Evolutionary conservation across 331 rosid species (phyloP).

Genomic region (Malus hybrid): DNA sequence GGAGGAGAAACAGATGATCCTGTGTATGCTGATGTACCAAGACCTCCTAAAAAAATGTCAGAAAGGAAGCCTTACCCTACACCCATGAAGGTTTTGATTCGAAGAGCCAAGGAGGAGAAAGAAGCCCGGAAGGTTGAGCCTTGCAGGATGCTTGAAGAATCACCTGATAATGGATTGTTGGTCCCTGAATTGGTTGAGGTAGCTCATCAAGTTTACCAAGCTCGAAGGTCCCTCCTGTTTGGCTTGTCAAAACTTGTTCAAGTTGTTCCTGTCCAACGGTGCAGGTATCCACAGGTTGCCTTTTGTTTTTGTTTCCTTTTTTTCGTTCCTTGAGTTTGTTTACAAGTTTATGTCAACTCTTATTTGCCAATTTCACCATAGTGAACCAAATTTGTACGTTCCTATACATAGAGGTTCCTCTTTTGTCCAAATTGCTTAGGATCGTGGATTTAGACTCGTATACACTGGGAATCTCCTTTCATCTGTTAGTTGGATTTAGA

Average conservation of each 20-base stretch:
- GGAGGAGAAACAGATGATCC: slow-evolving; percentile 16
- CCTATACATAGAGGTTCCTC: not conserved
- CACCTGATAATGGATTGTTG: slow-evolving; percentile 74
- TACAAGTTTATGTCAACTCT: too few relatives aligned
- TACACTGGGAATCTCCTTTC: not conserved
- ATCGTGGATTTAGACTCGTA: not conserved
- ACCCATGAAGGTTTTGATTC: slow-evolving; percentile 71
- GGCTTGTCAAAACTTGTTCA: slow-evolving; percentile 45
- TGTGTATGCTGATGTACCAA: slow-evolving; percentile 53
- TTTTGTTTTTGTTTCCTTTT: not conserved
- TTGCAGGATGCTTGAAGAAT: slow-evolving; percentile 47
- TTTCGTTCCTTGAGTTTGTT: not conserved
- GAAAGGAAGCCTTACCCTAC: slow-evolving; percentile 68
- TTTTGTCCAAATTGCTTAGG: not conserved
- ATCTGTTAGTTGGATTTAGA: not conserved
- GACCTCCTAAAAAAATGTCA: slow-evolving; percentile 34
- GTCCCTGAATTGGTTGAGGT: slow-evolving; percentile 68
- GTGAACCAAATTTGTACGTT: not conserved
- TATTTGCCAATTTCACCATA: not conserved
- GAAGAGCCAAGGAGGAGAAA: slow-evolving; percentile 59
- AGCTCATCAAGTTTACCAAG: slow-evolving; percentile 51
- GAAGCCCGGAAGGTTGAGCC: slow-evolving; percentile 57
- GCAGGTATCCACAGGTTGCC: slow-evolving; percentile 34
- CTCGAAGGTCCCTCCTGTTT: slow-evolving; percentile 36
- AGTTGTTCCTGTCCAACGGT: slow-evolving; percentile 49